Conservation (phyloP, 2,329 filamentous ascomycete species). For the Zalaria sp. region DNA sequence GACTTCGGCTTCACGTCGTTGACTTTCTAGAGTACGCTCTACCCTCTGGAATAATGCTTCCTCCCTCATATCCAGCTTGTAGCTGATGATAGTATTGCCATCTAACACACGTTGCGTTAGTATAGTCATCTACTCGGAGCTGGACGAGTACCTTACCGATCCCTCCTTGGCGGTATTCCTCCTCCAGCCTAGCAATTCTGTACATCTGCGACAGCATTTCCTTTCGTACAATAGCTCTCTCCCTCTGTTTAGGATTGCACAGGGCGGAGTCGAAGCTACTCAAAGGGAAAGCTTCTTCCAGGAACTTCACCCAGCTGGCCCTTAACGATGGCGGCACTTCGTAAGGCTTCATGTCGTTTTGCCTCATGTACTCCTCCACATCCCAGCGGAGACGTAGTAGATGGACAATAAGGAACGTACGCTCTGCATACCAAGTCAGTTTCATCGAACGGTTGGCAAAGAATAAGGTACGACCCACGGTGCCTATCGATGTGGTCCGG, state of each 20-base stretch:
- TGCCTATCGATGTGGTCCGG: slow-evolving; percentile 59
- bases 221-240: not conserved
- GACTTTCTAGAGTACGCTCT: no score
- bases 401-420: slow-evolving; percentile 4
- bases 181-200: slow-evolving; percentile 1
- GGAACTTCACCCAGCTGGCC: slow-evolving; percentile 3
- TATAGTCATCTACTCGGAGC: no score
- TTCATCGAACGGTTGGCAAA: not conserved
- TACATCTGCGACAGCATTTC: slow-evolving; percentile 3
- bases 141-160: not conserved
- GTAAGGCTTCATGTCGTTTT: not conserved
- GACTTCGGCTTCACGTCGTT: no score
- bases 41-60: no score
- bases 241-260: not conserved
- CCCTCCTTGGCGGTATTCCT: slow-evolving; percentile 2
- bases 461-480: slow-evolving; percentile 29
- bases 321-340: not conserved
- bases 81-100: no score
- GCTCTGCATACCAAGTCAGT: slow-evolving; percentile 6
- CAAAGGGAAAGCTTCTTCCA: slow-evolving; percentile 3
- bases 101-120: no score
- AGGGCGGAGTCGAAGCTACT: slow-evolving; percentile 2
- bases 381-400: slow-evolving; percentile 5
- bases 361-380: slow-evolving; percentile 1
- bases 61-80: no score